These are phyloP conservation scores for Puccinia polysora DNA, from an alignment of 1,284 basidiomycete genomes.

Conservation along the genomic window DNA sequence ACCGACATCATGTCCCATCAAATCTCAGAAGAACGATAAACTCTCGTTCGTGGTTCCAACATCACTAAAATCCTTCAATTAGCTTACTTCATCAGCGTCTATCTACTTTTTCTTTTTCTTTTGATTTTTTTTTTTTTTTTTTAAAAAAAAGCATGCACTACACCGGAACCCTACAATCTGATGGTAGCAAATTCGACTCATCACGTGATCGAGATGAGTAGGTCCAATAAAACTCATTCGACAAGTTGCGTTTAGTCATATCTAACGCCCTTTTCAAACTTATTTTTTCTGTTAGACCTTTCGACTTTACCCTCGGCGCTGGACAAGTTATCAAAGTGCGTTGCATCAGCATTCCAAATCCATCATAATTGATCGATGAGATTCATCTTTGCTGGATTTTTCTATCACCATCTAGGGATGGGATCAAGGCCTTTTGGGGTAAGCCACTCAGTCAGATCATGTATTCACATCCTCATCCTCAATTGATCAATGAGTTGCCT, in stretches of 20 bases:
- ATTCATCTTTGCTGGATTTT: background rate
- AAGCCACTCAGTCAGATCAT: background rate
- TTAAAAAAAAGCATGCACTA: constrained; percentile 16
- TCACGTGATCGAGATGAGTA: constrained; percentile 38
- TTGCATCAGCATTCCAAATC: no score
- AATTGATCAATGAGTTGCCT: no score
- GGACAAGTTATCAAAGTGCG: constrained; percentile 52
- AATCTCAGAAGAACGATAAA: constrained; percentile 30
- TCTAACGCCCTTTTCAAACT: no score
- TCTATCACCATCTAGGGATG: constrained; percentile 47
- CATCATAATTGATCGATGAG: no score
- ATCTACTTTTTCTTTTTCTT: background rate
- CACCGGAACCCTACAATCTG: background rate
- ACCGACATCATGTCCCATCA: constrained; percentile 27
- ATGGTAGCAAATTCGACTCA: constrained; percentile 34
- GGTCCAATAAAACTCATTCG: no score
- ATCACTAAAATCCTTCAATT: background rate
- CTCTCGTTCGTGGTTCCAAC: constrained; percentile 26
- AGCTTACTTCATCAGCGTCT: background rate
- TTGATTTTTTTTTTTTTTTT: background rate
- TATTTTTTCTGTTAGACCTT: constrained; percentile 23
- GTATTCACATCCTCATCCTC: background rate
- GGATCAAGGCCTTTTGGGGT: constrained; percentile 52
- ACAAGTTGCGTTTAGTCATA: background rate
- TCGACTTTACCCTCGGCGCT: constrained; percentile 47